These are phyloP conservation scores for Pilatotrama ljubarskyi DNA, from an alignment of 768 basidiomycete species.

Conservation along the genomic window DNA sequence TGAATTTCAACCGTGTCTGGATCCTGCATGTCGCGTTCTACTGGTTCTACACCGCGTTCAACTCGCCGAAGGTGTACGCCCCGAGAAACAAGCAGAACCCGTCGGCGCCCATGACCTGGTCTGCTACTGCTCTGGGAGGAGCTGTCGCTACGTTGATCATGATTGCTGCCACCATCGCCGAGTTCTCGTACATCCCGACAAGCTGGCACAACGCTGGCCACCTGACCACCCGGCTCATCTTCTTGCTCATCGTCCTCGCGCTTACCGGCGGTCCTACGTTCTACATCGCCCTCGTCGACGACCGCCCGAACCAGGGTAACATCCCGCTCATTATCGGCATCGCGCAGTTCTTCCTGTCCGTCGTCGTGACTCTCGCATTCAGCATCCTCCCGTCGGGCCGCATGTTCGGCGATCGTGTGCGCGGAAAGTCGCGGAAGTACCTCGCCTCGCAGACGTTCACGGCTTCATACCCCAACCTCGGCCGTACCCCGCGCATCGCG, in stretches of 20 bases:
- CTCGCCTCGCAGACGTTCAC: slow-evolving; percentile 99
- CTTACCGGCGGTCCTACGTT: slow-evolving; percentile 92
- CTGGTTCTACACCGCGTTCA: slow-evolving; percentile 98
- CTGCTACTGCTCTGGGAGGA: slow-evolving; percentile 93
- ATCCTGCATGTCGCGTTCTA: slow-evolving; percentile 91
- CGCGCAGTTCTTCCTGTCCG: slow-evolving; percentile 92
- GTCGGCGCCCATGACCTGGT: slow-evolving; percentile 91
- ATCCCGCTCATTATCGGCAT: slow-evolving; percentile 90
- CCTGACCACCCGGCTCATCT: slow-evolving; percentile 88
- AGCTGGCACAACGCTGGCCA: slow-evolving; percentile 99
- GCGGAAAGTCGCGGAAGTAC: slow-evolving; percentile 96
- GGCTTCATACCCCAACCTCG: slow-evolving; percentile 88
- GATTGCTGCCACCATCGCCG: slow-evolving; percentile 89
- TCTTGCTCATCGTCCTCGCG: slow-evolving; percentile 89
- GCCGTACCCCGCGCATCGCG: slow-evolving; percentile 70
- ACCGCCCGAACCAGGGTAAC: slow-evolving; percentile 53
- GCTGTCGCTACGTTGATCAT: slow-evolving; percentile 92
- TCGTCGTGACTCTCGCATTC: slow-evolving; percentile 80
- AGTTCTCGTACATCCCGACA: slow-evolving; percentile 96
- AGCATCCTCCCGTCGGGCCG: slow-evolving; percentile 91
- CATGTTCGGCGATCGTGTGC: slow-evolving; percentile 98
- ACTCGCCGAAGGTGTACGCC: slow-evolving; percentile 90
- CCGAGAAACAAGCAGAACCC: slow-evolving; percentile 64
- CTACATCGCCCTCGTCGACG: slow-evolving; percentile 87
- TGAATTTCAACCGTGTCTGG: slow-evolving; percentile 99